Percentiles rank a stretch among this genome's conserved stretches.
phyloP scores from a whole-genome alignment of 139 green algal genomes.

The Gonium pectorale region DNA sequence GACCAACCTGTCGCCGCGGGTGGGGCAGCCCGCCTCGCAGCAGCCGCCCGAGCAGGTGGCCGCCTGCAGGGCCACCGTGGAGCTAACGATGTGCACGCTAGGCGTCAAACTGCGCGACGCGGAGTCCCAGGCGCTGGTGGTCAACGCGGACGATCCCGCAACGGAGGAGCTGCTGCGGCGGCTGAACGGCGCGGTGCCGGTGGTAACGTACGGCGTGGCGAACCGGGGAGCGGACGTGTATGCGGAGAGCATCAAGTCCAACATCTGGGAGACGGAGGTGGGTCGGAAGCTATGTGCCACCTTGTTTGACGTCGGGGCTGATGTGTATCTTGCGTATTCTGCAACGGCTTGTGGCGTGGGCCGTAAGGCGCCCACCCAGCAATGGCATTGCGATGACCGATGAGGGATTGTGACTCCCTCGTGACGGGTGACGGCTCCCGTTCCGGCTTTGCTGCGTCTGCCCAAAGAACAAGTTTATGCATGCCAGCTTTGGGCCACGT shows the following conservation, averaged over 20 bases:
- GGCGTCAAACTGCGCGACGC: slow-evolving; percentile 13
- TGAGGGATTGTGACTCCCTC: no score
- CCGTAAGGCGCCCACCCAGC: no score
- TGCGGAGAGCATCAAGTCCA: slow-evolving; percentile 67
- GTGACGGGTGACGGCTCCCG: no score
- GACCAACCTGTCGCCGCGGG: slow-evolving; percentile 74
- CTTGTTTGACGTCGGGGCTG: neutral
- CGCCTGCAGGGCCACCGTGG: neutral
- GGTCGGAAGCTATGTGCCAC: no score
- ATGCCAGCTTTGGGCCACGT: no score
- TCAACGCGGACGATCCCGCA: slow-evolving; percentile 90
- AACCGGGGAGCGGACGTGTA: slow-evolving; percentile 78
- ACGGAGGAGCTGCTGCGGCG: slow-evolving; percentile 26
- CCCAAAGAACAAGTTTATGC: no score
- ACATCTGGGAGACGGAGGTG: slow-evolving; percentile 86
- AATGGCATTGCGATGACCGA: no score
- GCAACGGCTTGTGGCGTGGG: no score
- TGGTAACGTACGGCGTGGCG: slow-evolving; percentile 79
- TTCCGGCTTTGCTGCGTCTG: no score
- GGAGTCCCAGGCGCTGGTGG: slow-evolving; percentile 66
- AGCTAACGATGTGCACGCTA: neutral
- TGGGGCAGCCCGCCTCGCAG: slow-evolving; percentile 48
- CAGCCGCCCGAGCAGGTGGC: slow-evolving; percentile 34
- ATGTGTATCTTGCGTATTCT: no score
- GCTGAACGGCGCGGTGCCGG: slow-evolving; percentile 52